A percentile compares a stretch with the other conserved stretches of the same genome.
phyloP scores from a whole-genome alignment of 345 rosid genomes.

The Corchorus capsularis region DNA sequence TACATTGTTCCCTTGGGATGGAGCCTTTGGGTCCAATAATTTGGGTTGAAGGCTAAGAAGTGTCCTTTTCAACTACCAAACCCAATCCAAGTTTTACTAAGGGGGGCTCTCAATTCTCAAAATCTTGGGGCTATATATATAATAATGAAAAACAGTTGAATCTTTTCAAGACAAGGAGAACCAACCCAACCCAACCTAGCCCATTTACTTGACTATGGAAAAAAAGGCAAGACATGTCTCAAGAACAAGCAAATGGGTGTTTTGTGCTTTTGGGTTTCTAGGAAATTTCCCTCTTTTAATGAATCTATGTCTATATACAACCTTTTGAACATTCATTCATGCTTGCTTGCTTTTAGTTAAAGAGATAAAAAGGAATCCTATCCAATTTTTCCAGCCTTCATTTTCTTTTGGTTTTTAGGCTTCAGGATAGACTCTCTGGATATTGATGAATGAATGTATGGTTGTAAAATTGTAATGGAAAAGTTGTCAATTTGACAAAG shows the following conservation, averaged over 20 bases:
- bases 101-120: neutral
- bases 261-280: neutral
- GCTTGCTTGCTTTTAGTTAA: neutral
- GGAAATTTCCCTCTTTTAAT: constrained; percentile 6
- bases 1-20: neutral
- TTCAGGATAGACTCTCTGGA: neutral
- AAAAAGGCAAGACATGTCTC: neutral
- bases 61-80: neutral
- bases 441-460: neutral
- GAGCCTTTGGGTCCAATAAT: neutral
- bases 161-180: neutral
- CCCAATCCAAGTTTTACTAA: neutral
- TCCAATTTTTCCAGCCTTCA: neutral
- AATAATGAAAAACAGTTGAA: neutral
- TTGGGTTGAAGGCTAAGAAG: neutral
- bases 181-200: neutral
- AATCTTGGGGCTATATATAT: neutral
- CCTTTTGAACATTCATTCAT: neutral
- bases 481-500: neutral
- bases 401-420: neutral
- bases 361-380: neutral
- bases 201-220: neutral
- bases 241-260: too few relatives aligned
- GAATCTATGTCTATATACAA: neutral
- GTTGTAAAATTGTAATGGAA: neutral